Evolutionary conservation across 148 eudicot genomes (phyloP), one percentile per base, ranked within the genome.

Genomic region (Silene conica): DNA sequence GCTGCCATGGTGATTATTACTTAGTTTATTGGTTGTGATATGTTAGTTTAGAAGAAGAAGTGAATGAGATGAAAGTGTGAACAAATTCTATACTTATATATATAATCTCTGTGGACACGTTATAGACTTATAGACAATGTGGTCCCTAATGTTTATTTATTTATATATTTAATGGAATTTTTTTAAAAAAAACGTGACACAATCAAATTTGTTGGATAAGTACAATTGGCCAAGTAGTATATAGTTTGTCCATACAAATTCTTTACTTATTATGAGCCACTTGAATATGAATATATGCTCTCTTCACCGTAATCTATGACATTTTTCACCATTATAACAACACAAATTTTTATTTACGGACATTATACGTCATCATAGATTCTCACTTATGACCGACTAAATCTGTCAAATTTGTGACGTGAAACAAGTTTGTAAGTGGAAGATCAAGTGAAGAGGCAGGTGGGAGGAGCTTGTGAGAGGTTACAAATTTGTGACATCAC

Each of bases 151-250:
- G 28, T 26, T 73, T 59, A 48, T 50, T 13, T 50, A 50, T 50
- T 3, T 38, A 38, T 38, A n/a, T n/a, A n/a, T n/a, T n/a, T n/a
- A n/a, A n/a, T n/a, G n/a, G n/a, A n/a, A n/a, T n/a, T n/a, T n/a
- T n/a, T n/a, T n/a, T n/a, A n/a, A n/a, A 3, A 43, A 5, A 43
- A 74, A 75, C 69, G 82, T 79, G 82, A 74, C 50, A 70, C 28
- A 74, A 74, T 69, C 61, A 48, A 26, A 14, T 70, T 69, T 61
- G 60, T 69, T 43, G 52, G 23, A 41, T 67, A 19, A 9, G 9
- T 15, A 6, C 23, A 59, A 59, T 20, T 20, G 63, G 25, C 12
- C 11, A 14, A 28, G 9, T 18, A 15, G 41, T 63, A 31, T n/a
- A 26, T 31, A 13, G 5, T 14, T 15, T 2, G 54, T 48, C 16